phyloP scores from a whole-genome alignment of 148 eudicot species.

The Vaccinium macrocarpon region DNA sequence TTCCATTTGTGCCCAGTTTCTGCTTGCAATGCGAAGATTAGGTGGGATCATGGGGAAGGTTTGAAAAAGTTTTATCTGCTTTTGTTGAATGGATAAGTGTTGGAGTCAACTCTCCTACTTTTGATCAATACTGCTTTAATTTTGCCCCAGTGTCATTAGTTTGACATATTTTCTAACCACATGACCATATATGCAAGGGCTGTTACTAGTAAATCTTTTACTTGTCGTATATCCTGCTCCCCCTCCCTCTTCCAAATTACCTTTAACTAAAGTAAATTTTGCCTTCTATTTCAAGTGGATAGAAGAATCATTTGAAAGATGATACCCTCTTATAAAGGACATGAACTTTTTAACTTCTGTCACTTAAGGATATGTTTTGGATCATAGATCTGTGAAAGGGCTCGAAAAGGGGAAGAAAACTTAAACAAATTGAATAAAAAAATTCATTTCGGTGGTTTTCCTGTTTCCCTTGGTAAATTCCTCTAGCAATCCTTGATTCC shows the following conservation, averaged over 20 bases:
- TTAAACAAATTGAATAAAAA: neutral
- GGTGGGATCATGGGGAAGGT: neutral
- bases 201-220: neutral
- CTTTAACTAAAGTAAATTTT: neutral
- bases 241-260: neutral
- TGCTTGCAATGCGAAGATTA: neutral
- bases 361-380: neutral
- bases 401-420: neutral
- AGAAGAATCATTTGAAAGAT: neutral
- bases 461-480: neutral
- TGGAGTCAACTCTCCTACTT: neutral
- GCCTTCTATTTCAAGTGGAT: neutral
- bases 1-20: neutral
- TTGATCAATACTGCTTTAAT: neutral
- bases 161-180: neutral
- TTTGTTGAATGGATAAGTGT: neutral
- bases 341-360: neutral
- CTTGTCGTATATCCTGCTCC: neutral
- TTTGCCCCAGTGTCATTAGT: neutral
- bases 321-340: neutral
- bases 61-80: neutral
- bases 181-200: neutral
- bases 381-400: neutral
- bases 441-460: neutral
- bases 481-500: neutral